Evolutionary conservation across 2,329 filamentous ascomycete genomes (phyloP), one percentile per base, ranked within the genome.

Genomic region (Fusarium sororula): DNA sequence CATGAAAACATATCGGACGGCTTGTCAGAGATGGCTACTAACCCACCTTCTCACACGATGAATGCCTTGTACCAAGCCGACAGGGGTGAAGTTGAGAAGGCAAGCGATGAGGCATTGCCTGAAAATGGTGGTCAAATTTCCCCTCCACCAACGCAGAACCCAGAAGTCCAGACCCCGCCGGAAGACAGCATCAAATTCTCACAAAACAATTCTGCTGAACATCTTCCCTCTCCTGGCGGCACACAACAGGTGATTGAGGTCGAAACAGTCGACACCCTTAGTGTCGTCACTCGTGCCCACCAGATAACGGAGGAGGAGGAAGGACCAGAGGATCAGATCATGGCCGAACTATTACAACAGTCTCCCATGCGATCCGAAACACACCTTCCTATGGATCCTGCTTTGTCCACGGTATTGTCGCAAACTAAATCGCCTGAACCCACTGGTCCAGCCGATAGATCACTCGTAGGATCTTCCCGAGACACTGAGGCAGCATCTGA

Each of bases 261-360:
- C 26, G 76, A 77, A 51, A 66, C 66, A 68, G 50, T 55, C 44
- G 72, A 66, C 51, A 71, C 61, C 53, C 37, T 66, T 30, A 54
- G 55, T 47, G 53, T 56, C 44, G 56, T 58, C 39, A 51, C 70
- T 22, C 64, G 53, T 39, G 54, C 68, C 42, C 51, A 53, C 7
- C 57, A 68, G 41, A 71, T 45, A 24, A 71, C 73, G 6, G 77
- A 76, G 39, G 72, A 75, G 44, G 76, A 81, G 44, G 59, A 75
- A 42, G 75, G 61, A 24, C 77, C 72, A 45, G 74, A 79, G 37
- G 72, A 78, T 65, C 79, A 80, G 72, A 76, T 80, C 62, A 80
- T 80, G 75, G 69, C 73, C 37, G 79, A 80, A 66, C 77, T 77
- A 37, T 56, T 79, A 38, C 78, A 80, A 50, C 76, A 77, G 37